phyloP scores from a whole-genome alignment of 2,329 filamentous ascomycete species.

The Pyricularia sp. region DNA sequence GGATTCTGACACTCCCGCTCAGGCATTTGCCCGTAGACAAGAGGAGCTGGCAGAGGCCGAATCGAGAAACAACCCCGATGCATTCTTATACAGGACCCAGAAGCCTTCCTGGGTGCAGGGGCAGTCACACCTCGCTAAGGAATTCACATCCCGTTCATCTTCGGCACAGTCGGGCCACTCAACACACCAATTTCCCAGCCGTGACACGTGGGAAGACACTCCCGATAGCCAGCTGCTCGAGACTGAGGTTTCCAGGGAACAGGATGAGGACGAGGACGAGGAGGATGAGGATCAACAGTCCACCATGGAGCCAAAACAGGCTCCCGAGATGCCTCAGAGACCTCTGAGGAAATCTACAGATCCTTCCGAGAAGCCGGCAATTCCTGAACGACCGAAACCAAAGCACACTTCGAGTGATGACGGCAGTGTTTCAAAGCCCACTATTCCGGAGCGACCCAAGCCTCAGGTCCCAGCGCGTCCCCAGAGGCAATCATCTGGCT shows the following conservation, averaged over 20 bases:
- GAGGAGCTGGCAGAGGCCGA: slow-evolving; percentile 52
- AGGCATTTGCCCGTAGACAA: slow-evolving; percentile 52
- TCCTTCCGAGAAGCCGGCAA: slow-evolving; percentile 26
- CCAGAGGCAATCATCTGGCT: slow-evolving; percentile 32
- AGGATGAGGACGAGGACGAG: slow-evolving; percentile 37
- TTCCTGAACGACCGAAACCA: slow-evolving; percentile 43
- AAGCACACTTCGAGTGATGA: slow-evolving; percentile 26
- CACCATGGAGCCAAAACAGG: slow-evolving; percentile 30
- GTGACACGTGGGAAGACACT: slow-evolving; percentile 88
- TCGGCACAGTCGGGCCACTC: slow-evolving; percentile 36
- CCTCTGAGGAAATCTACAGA: slow-evolving; percentile 30
- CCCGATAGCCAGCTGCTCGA: slow-evolving; percentile 73
- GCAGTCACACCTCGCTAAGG: slow-evolving; percentile 36
- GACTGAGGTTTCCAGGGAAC: slow-evolving; percentile 53
- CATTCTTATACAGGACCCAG: slow-evolving; percentile 39
- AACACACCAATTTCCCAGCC: slow-evolving; percentile 71
- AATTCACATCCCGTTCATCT: slow-evolving; percentile 15
- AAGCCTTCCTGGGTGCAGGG: slow-evolving; percentile 33
- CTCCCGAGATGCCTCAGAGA: slow-evolving; percentile 45
- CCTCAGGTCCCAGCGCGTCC: slow-evolving; percentile 50
- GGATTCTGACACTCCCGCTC: slow-evolving; percentile 40
- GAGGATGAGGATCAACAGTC: slow-evolving; percentile 16
- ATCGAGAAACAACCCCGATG: slow-evolving; percentile 26
- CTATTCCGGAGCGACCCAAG: slow-evolving; percentile 41
- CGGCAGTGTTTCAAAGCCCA: slow-evolving; percentile 20